Evolutionary conservation across 1,284 basidiomycete genomes (phyloP).

Genomic region (Tilletia horrida): DNA sequence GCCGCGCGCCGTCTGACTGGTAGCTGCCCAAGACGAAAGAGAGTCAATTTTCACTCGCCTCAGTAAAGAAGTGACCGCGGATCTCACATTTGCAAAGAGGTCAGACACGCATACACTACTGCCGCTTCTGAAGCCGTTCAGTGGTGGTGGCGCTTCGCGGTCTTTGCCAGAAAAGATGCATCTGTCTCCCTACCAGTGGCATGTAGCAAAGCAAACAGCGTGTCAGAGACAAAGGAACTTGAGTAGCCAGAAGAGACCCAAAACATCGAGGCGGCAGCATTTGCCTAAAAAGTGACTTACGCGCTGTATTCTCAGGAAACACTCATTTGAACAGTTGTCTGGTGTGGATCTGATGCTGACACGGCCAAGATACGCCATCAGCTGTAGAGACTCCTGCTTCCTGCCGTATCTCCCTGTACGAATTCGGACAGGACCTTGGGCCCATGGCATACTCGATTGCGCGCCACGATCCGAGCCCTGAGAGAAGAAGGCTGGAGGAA

Average conservation of each 20-base stretch:
- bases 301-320: background rate
- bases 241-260: no score
- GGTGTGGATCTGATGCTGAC: background rate
- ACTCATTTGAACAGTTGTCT: no score
- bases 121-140: background rate
- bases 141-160: no score
- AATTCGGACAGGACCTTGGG: no score
- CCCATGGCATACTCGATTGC: no score
- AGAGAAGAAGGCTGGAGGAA: background rate
- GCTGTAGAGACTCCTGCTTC: background rate
- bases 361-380: constrained; percentile 11
- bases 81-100: constrained; percentile 1
- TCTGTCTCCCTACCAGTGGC: background rate
- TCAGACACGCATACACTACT: background rate
- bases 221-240: background rate
- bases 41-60: background rate
- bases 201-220: no score
- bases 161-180: constrained; percentile 1
- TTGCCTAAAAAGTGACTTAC: no score
- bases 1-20: background rate
- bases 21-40: background rate
- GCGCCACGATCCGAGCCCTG: no score
- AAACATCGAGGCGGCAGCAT: background rate
- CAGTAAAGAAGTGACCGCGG: background rate
- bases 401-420: background rate